Percentiles rank a stretch among this genome's conserved stretches.
Evolutionary conservation across 495 filamentous ascomycete genomes (phyloP).

Genomic region (Hypoxylon trugodes): DNA sequence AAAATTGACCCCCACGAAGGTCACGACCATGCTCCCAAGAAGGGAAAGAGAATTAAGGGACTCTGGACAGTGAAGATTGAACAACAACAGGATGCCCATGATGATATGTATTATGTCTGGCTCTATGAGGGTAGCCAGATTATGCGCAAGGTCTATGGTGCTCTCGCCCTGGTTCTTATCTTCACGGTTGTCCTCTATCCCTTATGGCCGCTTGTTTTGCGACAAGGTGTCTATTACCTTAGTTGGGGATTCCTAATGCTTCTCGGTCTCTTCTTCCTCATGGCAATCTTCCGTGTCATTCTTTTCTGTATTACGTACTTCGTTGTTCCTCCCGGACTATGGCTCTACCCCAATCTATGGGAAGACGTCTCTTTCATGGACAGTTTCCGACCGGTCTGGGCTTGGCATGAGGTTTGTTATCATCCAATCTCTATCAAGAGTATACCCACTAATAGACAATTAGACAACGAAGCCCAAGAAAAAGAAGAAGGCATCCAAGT

Average conservation of each 20-base stretch:
- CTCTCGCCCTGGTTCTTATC: slow-evolving; percentile 79
- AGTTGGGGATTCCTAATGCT: slow-evolving; percentile 93
- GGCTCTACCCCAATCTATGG: slow-evolving; percentile 98
- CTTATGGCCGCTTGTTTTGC: slow-evolving; percentile 90
- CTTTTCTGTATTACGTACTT: slow-evolving; percentile 95
- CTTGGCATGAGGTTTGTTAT: slow-evolving; percentile 90
- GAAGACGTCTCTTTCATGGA: slow-evolving; percentile 99
- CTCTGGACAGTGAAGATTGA: slow-evolving; percentile 97
- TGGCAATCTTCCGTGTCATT: slow-evolving; percentile 95
- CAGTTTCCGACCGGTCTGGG: slow-evolving; percentile 95
- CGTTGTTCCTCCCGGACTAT: slow-evolving; percentile 82
- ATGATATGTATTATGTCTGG: slow-evolving; percentile 96
- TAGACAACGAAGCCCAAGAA: slow-evolving; percentile 66
- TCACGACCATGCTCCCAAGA: slow-evolving; percentile 73
- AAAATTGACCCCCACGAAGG: slow-evolving; percentile 81
- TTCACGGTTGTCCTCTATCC: slow-evolving; percentile 94
- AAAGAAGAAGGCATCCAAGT: slow-evolving; percentile 64
- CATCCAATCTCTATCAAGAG: slow-evolving; percentile 16
- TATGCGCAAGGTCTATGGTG: slow-evolving; percentile 91
- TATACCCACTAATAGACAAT: slow-evolving; percentile 39
- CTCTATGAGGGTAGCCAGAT: slow-evolving; percentile 94
- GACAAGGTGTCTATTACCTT: slow-evolving; percentile 96
- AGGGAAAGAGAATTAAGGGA: slow-evolving; percentile 90
- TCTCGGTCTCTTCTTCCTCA: slow-evolving; percentile 93
- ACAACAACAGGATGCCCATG: slow-evolving; percentile 90